phyloP scores from a whole-genome alignment of 2,329 filamentous ascomycete genomes.

The Paecilomyces sp. region DNA sequence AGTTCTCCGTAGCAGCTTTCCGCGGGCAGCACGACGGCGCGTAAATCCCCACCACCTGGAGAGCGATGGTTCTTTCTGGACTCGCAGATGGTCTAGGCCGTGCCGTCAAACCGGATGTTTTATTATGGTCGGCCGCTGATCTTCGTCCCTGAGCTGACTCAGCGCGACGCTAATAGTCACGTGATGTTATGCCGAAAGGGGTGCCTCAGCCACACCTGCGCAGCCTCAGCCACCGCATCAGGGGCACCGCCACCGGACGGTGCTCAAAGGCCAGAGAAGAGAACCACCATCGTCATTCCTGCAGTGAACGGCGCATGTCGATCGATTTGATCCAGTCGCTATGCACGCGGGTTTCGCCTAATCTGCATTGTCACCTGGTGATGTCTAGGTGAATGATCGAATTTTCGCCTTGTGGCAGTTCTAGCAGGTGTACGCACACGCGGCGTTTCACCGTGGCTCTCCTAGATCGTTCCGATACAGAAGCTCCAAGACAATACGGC shows the following conservation, averaged over 20 bases:
- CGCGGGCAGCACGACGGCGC: neutral
- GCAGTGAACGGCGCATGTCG: neutral
- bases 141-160: neutral
- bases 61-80: neutral
- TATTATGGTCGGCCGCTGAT: neutral
- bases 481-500: constrained; percentile 11
- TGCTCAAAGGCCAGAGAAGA: neutral
- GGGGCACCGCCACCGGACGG: neutral
- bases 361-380: neutral
- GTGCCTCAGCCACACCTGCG: neutral
- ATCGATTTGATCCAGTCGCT: neutral
- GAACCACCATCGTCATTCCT: neutral
- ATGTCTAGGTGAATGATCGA: neutral
- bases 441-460: neutral
- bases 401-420: neutral
- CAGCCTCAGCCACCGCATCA: neutral
- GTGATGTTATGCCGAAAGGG: neutral
- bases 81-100: neutral
- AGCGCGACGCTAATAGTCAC: neutral
- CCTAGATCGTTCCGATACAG: constrained; percentile 10
- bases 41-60: neutral
- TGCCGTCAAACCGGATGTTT: neutral
- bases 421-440: neutral
- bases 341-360: neutral
- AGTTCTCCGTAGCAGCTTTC: neutral